phyloP scores from a whole-genome alignment of 768 basidiomycete genomes.

The Trametes cinnabarina region DNA sequence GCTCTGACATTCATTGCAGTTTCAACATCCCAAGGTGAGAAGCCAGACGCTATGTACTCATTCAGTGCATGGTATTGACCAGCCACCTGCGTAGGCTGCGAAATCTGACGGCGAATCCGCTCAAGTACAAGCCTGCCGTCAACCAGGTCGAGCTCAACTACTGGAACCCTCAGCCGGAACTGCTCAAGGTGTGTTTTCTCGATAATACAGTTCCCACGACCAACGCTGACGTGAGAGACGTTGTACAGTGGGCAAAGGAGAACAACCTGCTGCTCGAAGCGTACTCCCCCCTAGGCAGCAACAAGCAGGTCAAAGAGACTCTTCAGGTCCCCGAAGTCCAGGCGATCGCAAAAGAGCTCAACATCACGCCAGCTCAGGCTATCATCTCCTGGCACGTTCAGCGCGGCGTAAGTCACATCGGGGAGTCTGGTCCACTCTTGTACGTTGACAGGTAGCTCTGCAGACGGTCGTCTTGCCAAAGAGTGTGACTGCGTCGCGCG shows the following conservation, averaged over 20 bases:
- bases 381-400: constrained; percentile 77
- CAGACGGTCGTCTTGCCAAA: constrained; percentile 75
- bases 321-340: constrained; percentile 61
- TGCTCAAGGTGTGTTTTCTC: constrained; percentile 60
- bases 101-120: constrained; percentile 60
- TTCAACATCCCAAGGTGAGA: constrained; percentile 57
- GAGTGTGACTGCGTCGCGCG: constrained; percentile 66
- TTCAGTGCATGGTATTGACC: too few relatives aligned
- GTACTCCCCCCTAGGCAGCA: constrained; percentile 74
- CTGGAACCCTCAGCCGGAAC: constrained; percentile 74
- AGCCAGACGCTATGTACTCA: constrained; percentile 28
- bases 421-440: background rate
- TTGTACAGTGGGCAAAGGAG: constrained; percentile 62
- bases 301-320: constrained; percentile 52
- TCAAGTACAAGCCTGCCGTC: constrained; percentile 61
- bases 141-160: constrained; percentile 82
- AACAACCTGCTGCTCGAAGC: constrained; percentile 66
- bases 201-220: too few relatives aligned
- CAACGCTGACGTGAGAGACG: too few relatives aligned
- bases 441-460: background rate
- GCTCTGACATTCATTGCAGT: constrained; percentile 27
- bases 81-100: constrained; percentile 38
- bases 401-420: constrained; percentile 56
- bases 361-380: constrained; percentile 73
- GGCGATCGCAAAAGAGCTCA: constrained; percentile 56